These are phyloP conservation scores for Boletus subcaerulescens DNA, from an alignment of 768 basidiomycete genomes.

Conservation along the genomic window DNA sequence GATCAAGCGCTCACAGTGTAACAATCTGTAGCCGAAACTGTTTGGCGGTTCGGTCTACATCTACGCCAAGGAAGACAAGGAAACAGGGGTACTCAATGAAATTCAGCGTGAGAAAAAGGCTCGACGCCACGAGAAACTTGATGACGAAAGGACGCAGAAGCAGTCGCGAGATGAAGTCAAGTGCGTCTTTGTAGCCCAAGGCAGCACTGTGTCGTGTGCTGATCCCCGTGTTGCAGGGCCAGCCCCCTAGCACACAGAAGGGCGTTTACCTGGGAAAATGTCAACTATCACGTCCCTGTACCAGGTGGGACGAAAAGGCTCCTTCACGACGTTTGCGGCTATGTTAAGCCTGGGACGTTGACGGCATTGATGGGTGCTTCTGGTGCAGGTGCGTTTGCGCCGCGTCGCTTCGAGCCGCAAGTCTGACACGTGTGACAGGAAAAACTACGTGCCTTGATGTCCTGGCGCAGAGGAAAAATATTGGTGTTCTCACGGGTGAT, in stretches of 20 bases:
- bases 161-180: conserved; percentile 15
- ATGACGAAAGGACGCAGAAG: conserved; percentile 25
- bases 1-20: background rate
- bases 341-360: conserved; percentile 82
- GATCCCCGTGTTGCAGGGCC: background rate
- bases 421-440: conserved; percentile 37
- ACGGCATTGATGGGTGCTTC: conserved; percentile 89
- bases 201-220: background rate
- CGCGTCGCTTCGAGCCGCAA: conserved; percentile 4
- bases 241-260: conserved; percentile 4
- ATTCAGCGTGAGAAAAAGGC: conserved; percentile 52
- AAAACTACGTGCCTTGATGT: conserved; percentile 78
- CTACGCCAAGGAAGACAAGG: conserved; percentile 56
- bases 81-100: conserved; percentile 54
- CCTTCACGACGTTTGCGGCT: conserved; percentile 75
- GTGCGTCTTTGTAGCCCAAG: conserved; percentile 5
- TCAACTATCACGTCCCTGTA: conserved; percentile 76
- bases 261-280: conserved; percentile 76
- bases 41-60: conserved; percentile 46
- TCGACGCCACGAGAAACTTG: conserved; percentile 33
- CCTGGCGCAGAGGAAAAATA: conserved; percentile 68
- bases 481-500: conserved; percentile 63
- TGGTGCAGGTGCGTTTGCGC: conserved; percentile 54
- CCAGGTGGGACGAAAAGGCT: conserved; percentile 57
- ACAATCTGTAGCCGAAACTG: conserved; percentile 28